Conservation (phyloP, 116 monocot species). For the Zostera marina region DNA sequence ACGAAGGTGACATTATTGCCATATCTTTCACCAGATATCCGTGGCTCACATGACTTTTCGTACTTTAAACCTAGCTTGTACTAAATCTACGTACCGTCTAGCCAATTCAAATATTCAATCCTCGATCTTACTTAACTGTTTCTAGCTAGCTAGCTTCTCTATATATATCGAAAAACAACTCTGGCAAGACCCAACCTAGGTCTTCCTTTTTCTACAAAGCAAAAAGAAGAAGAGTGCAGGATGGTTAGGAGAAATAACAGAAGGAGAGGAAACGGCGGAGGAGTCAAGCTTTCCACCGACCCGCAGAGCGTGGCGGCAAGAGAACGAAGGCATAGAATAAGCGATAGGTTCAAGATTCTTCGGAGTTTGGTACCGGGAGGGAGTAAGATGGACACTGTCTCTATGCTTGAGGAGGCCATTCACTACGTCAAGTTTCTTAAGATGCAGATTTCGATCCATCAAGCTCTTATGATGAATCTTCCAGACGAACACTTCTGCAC, state of each 20-base stretch:
- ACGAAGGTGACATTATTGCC: too few relatives aligned
- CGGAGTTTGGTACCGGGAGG: conserved; percentile 86
- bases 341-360: conserved; percentile 66
- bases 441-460: conserved; percentile 71
- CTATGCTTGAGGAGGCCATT: conserved; percentile 92
- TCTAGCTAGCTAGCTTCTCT: neutral
- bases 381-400: conserved; percentile 93
- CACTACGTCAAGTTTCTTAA: conserved; percentile 95
- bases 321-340: conserved; percentile 73
- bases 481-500: neutral
- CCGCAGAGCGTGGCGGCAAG: conserved; percentile 94
- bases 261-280: conserved; percentile 8
- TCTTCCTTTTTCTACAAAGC: too few relatives aligned
- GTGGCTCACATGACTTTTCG: conserved; percentile 8
- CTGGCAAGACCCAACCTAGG: too few relatives aligned
- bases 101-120: neutral
- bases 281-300: conserved; percentile 73
- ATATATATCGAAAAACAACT: neutral
- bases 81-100: neutral
- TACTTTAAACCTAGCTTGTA: conserved; percentile 1
- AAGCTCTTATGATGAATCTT: conserved; percentile 14
- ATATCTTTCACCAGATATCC: conserved; percentile 9
- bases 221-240: neutral
- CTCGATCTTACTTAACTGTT: conserved; percentile 1
- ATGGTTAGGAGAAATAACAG: neutral